Percentiles rank a stretch among this genome's conserved stretches.
phyloP scores from a whole-genome alignment of 148 eudicot genomes.

The Chenopodium album region DNA sequence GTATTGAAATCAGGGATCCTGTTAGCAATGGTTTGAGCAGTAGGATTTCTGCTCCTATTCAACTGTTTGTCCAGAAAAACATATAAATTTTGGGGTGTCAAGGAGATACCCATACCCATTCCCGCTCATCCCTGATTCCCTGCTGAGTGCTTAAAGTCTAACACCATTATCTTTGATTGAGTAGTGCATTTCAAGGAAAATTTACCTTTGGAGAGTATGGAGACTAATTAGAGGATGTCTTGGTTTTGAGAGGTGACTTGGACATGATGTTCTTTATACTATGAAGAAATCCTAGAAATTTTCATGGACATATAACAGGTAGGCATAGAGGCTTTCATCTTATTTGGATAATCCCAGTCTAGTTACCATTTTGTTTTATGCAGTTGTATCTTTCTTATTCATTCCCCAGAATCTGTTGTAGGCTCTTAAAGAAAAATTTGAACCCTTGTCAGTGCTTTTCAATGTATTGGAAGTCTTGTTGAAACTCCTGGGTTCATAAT shows the following conservation, averaged over 20 bases:
- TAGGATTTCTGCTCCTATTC: not conserved
- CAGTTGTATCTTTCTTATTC: not conserved
- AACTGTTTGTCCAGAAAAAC: not conserved
- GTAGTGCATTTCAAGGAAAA: too few species aligned
- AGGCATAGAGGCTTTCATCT: too few species aligned
- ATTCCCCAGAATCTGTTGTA: too few species aligned
- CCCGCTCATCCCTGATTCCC: too few species aligned
- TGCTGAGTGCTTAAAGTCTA: too few species aligned
- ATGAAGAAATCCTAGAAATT: too few species aligned
- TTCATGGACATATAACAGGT: too few species aligned
- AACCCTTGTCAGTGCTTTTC: not conserved
- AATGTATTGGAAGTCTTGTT: not conserved
- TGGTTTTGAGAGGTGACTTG: not conserved
- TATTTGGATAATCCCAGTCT: too few species aligned
- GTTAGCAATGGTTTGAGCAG: not conserved
- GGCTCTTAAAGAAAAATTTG: not conserved
- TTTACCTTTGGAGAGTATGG: not conserved
- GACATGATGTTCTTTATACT: not conserved
- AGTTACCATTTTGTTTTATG: not conserved
- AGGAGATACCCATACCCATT: too few species aligned
- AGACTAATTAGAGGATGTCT: not conserved
- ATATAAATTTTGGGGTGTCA: too few species aligned
- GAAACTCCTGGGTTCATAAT: not conserved
- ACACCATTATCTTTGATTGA: too few species aligned
- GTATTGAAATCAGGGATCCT: not conserved